These are phyloP conservation scores for Litsea cubeba DNA, from an alignment of 164 flowering plant genomes.

Conservation along the genomic window DNA sequence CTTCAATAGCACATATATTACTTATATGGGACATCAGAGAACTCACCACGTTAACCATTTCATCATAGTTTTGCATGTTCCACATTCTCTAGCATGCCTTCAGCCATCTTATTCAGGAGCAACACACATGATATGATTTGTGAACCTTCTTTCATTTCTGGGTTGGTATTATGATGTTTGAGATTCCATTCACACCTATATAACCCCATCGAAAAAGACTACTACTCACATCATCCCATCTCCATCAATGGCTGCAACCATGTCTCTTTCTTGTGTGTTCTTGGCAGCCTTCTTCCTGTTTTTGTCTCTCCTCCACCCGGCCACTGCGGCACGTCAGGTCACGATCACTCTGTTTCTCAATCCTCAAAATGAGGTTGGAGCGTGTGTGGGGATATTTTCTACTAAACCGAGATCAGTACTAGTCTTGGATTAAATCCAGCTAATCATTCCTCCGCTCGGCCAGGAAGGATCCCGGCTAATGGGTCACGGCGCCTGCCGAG, in stretches of 20 bases:
- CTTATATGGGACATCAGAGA: slow-evolving; percentile 1
- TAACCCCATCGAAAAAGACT: not conserved
- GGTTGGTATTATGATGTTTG: too few relatives aligned
- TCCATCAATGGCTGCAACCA: slow-evolving; percentile 5
- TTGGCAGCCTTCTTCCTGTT: not conserved
- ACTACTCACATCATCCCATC: not conserved
- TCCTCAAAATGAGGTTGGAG: slow-evolving; percentile 13
- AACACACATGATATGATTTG: not conserved
- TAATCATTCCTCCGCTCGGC: too few relatives aligned
- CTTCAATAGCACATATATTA: not conserved
- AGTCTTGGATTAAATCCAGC: too few relatives aligned
- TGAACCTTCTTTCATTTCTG: not conserved
- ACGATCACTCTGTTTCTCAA: slow-evolving; percentile 1
- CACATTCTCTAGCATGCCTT: slow-evolving; percentile 4
- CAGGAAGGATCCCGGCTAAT: too few relatives aligned
- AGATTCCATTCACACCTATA: not conserved
- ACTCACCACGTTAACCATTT: slow-evolving; percentile 1
- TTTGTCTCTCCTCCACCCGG: not conserved
- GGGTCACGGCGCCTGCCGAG: too few relatives aligned
- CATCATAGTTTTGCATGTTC: not conserved
- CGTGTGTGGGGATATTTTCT: too few relatives aligned
- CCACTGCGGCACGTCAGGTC: not conserved
- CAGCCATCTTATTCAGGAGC: not conserved
- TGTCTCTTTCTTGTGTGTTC: not conserved
- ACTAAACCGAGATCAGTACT: too few relatives aligned